Base-by-base conservation (phyloP, 257 asterid species). In the Osmanthus fragrans region DNA sequence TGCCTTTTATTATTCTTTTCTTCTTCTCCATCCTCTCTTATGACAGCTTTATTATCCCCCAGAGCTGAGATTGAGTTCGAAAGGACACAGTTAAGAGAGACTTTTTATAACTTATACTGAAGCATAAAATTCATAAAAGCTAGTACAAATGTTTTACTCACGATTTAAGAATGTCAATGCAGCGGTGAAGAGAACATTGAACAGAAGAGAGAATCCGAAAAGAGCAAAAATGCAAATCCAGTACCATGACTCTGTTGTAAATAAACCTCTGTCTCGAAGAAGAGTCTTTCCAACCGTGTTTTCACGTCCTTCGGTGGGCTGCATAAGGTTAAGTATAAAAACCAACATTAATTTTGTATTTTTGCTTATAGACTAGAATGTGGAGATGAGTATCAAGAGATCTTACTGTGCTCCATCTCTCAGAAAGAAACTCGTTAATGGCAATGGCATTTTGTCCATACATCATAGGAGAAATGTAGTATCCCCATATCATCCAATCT, bases 21-120 rank as follows among this genome's bases (percentile, higher is more conserved):
- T 36, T 84, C 84, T 0, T 72, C 69, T 63, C 33, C 73, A 0
- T 89, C 92, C 23, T 88, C 93, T 2, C 73, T 34, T 54, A 81
- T 74, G 81, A 87, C 70, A 74, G 92, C 88, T 69, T 87, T 93
- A 66, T 83, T 84, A 78, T 93, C 92, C 18, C 91, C 96, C 64
- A 90, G 74, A 79, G 97, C 98, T 91, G 93, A 82, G 72, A 42
- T 42, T 42, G 49, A 80, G 37, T 25, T 64, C 34, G 37, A 49
- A 11, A 58, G 16, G 30, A 45, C 23, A 19, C 23, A 18, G 27
- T 54, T 54, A 54, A 54, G 64, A 19, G 10, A 19, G 23, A 54
- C 64, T 16, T 18, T 54, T 5, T 54, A 16, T 19, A 54, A 16
- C 19, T 15, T 51, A 1, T 51, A 51, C 25, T 18, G 63, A 3